These are phyloP conservation scores for Yamadazyma sp. DNA, from an alignment of 805 yeast genomes.

Conservation along the genomic window DNA sequence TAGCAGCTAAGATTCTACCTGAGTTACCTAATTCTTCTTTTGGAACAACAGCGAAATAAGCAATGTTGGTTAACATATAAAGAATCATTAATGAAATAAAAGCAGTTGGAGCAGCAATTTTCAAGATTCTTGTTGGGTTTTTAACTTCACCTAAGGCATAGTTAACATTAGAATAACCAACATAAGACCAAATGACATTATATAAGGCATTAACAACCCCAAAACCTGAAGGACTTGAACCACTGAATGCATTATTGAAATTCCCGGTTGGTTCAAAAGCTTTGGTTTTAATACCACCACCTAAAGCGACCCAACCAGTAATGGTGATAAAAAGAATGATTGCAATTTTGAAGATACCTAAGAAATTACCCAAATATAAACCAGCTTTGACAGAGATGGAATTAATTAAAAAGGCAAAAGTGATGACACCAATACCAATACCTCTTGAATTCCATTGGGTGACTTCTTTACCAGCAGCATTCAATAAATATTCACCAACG, in stretches of 20 bases:
- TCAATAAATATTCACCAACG: slow-evolving; percentile 72
- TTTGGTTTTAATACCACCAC: slow-evolving; percentile 58
- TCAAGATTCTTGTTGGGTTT: slow-evolving; percentile 68
- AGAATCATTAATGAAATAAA: slow-evolving; percentile 57
- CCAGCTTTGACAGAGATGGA: slow-evolving; percentile 63
- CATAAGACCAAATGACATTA: slow-evolving; percentile 81
- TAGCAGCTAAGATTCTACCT: slow-evolving; percentile 71
- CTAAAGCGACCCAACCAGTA: slow-evolving; percentile 82
- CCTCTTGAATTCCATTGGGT: slow-evolving; percentile 78
- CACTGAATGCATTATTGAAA: slow-evolving; percentile 56
- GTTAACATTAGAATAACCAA: slow-evolving; percentile 81
- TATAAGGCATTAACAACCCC: slow-evolving; percentile 74
- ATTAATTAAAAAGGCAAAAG: slow-evolving; percentile 66
- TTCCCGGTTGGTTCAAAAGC: slow-evolving; percentile 53
- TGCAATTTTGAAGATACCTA: slow-evolving; percentile 73
- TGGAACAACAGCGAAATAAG: slow-evolving; percentile 81
- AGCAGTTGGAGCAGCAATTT: slow-evolving; percentile 73
- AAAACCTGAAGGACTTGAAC: slow-evolving; percentile 54
- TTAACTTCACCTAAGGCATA: slow-evolving; percentile 78
- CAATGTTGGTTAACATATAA: slow-evolving; percentile 73
- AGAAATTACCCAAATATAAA: slow-evolving; percentile 54
- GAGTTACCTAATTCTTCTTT: slow-evolving; percentile 56
- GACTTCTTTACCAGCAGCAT: slow-evolving; percentile 66
- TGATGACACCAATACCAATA: slow-evolving; percentile 70
- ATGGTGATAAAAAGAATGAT: slow-evolving; percentile 67